These are phyloP conservation scores for Chlamydomonas sp. DNA, from an alignment of 139 green algal genomes.

Conservation along the genomic window DNA sequence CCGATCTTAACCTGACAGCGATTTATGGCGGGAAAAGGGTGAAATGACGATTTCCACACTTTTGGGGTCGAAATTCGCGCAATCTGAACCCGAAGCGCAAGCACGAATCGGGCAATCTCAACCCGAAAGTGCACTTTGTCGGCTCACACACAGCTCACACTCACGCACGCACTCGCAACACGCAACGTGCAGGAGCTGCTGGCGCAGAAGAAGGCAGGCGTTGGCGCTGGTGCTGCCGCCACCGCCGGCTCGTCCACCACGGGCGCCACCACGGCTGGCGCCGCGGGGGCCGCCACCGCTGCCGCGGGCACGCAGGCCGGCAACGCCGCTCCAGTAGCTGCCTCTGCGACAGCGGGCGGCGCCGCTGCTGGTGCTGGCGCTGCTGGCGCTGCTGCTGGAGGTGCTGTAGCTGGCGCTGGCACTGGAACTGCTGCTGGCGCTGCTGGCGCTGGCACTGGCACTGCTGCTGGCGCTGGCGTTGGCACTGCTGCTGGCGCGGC, in stretches of 20 bases:
- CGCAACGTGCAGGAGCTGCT: too few relatives aligned
- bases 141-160: too few relatives aligned
- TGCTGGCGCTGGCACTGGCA: background rate
- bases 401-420: constrained; percentile 7
- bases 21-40: too few relatives aligned
- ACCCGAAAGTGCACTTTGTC: too few relatives aligned
- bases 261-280: background rate
- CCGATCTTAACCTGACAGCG: too few relatives aligned
- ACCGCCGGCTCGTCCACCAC: background rate
- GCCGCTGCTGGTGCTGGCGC: constrained; percentile 4
- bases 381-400: background rate
- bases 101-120: too few relatives aligned
- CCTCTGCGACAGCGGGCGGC: constrained; percentile 1
- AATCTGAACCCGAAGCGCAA: too few relatives aligned
- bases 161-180: too few relatives aligned
- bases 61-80: too few relatives aligned
- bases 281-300: constrained; percentile 3
- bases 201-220: constrained; percentile 6
- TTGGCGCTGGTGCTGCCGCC: background rate
- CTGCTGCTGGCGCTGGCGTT: background rate
- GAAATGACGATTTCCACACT: too few relatives aligned
- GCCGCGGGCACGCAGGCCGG: background rate
- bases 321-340: background rate
- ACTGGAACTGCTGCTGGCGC: background rate
- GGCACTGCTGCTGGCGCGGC: background rate